A percentile compares a stretch with the other conserved stretches of the same genome.
These are phyloP conservation scores for Trichoderma koningiopsis DNA, from an alignment of 2,329 filamentous ascomycete species.

Conservation along the genomic window DNA sequence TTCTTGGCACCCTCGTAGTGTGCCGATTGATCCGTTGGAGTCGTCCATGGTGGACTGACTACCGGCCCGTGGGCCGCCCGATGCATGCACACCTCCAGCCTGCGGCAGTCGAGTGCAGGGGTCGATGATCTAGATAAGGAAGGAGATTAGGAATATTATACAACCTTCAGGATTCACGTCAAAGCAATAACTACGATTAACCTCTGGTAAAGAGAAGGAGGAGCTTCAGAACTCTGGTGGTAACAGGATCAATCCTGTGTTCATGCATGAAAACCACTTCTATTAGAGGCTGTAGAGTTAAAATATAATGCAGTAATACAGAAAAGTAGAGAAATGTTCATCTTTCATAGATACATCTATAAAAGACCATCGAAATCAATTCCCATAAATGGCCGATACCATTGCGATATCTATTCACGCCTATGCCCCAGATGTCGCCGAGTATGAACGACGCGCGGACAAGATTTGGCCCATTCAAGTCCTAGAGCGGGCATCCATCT, in stretches of 20 bases:
- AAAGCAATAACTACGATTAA: background rate
- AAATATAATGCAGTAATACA: background rate
- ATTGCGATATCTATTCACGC: background rate
- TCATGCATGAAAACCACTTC: background rate
- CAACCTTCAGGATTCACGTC: background rate
- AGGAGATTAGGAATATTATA: background rate
- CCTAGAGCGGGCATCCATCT: background rate
- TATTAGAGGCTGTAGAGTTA: background rate
- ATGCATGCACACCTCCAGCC: background rate
- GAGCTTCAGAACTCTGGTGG: background rate
- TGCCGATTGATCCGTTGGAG: constrained; percentile 16
- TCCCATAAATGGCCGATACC: background rate
- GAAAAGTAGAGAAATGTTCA: background rate
- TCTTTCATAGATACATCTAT: background rate
- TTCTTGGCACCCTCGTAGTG: background rate
- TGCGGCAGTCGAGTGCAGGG: constrained; percentile 2
- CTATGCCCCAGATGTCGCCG: background rate
- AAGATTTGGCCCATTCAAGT: background rate
- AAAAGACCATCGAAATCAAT: background rate
- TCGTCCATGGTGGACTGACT: background rate
- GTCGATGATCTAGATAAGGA: background rate
- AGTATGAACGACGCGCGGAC: background rate
- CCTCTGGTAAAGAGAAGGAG: background rate
- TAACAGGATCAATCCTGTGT: background rate
- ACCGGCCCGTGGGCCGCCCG: background rate